Conservation (phyloP, 2,329 filamentous ascomycete genomes). For the Xylaria sp. region DNA sequence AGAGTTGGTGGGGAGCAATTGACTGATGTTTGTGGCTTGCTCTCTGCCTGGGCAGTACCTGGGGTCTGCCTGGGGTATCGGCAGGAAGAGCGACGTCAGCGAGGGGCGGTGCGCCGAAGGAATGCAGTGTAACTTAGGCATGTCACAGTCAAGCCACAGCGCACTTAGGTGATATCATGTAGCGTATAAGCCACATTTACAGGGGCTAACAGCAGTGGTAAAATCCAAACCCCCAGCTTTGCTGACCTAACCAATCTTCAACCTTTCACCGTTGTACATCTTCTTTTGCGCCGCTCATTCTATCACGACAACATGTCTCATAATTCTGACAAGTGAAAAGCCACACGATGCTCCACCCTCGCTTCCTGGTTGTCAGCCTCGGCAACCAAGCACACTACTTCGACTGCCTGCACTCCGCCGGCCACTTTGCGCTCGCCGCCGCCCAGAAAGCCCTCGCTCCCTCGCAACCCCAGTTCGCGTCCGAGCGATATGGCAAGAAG, state of each 20-base stretch:
- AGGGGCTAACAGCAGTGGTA: not conserved
- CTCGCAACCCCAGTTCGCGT: constrained; percentile 60
- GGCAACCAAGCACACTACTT: constrained; percentile 84
- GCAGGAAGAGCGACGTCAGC: constrained; percentile 4
- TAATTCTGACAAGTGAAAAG: not conserved
- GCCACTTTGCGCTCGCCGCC: constrained; percentile 77
- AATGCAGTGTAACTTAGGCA: not conserved
- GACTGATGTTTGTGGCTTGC: constrained; percentile 33
- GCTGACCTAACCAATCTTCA: too few species aligned
- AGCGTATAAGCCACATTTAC: constrained; percentile 1
- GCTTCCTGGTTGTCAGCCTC: constrained; percentile 83
- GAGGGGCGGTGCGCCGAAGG: not conserved
- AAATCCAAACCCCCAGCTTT: not conserved
- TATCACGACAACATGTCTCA: not conserved
- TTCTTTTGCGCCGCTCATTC: not conserved
- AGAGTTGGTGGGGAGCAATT: constrained; percentile 19
- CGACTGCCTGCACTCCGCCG: constrained; percentile 86
- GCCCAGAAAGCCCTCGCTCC: constrained; percentile 62
- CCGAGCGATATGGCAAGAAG: constrained; percentile 60
- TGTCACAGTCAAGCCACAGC: not conserved
- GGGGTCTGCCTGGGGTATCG: too few species aligned
- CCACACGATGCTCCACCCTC: constrained; percentile 46
- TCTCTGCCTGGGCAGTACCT: constrained; percentile 2
- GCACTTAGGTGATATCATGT: not conserved
- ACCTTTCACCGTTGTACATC: not conserved